Evolutionary conservation across 495 filamentous ascomycete genomes (phyloP).

Genomic region (Letharia columbiana): DNA sequence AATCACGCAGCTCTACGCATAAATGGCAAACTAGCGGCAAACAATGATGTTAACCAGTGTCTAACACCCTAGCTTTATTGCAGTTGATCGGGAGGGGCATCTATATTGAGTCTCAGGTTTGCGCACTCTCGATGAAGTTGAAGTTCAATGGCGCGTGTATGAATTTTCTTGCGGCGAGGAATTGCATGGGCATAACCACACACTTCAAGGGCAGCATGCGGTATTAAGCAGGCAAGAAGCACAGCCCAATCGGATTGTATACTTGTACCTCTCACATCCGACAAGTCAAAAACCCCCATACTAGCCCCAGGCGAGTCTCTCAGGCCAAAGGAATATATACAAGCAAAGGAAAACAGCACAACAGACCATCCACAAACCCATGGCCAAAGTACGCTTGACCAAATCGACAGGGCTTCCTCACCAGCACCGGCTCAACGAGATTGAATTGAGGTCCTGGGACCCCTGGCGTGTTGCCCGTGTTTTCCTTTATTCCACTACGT

Average conservation of each 20-base stretch:
- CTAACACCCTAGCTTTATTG: too few relatives aligned
- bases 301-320: neutral
- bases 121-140: too few relatives aligned
- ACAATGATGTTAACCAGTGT: neutral
- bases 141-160: too few relatives aligned
- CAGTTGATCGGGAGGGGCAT: too few relatives aligned
- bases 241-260: neutral
- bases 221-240: neutral
- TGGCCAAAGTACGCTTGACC: neutral
- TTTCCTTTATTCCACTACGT: neutral
- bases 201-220: neutral
- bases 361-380: neutral
- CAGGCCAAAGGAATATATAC: neutral
- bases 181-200: neutral
- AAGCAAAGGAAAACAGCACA: neutral
- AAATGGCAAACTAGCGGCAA: neutral
- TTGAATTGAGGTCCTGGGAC: neutral
- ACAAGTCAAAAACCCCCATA: neutral
- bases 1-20: neutral
- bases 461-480: neutral
- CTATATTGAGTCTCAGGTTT: too few relatives aligned
- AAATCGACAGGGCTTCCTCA: neutral
- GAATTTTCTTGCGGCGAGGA: too few relatives aligned
- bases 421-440: neutral
- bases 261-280: too few relatives aligned